A percentile compares a stretch with the other conserved stretches of the same genome.
Evolutionary conservation across 306 rosid genomes (phyloP).

Genomic region (Cicer chorassanicum): DNA sequence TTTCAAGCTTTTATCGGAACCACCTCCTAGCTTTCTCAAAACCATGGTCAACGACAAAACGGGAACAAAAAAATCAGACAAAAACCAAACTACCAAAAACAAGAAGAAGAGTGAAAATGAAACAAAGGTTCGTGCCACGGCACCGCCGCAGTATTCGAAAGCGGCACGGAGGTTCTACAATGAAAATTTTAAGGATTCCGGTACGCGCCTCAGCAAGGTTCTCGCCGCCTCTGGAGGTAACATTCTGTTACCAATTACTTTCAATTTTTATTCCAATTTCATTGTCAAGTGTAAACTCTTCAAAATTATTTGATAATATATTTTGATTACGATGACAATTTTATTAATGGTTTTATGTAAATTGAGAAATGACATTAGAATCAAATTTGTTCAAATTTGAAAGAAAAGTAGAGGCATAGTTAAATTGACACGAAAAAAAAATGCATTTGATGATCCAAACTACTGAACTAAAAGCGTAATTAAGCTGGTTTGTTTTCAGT

Average conservation of each 20-base stretch:
- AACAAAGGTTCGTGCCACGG: conserved; percentile 32
- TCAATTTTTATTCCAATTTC: neutral
- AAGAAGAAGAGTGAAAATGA: conserved; percentile 34
- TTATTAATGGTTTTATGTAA: neutral
- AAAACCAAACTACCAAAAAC: conserved; percentile 35
- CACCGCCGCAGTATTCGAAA: conserved; percentile 69
- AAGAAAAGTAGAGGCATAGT: neutral
- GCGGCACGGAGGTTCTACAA: conserved; percentile 88
- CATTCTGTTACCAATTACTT: neutral
- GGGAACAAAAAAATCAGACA: conserved; percentile 49
- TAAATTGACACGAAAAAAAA: neutral
- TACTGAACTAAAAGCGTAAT: neutral
- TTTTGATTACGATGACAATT: neutral
- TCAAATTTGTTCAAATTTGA: neutral
- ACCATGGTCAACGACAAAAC: conserved; percentile 61
- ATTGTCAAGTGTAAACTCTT: neutral
- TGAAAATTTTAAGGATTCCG: conserved; percentile 64
- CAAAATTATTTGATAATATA: neutral
- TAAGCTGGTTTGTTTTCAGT: conserved; percentile 52
- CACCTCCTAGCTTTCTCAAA: conserved; percentile 61
- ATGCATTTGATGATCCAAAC: neutral
- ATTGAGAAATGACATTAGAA: neutral
- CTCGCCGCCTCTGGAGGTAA: conserved; percentile 93
- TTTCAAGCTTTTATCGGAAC: conserved; percentile 70
- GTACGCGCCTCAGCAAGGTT: conserved; percentile 85